Conservation (phyloP, 352 stramenopile genomes). For the Phytophthora litchii region DNA sequence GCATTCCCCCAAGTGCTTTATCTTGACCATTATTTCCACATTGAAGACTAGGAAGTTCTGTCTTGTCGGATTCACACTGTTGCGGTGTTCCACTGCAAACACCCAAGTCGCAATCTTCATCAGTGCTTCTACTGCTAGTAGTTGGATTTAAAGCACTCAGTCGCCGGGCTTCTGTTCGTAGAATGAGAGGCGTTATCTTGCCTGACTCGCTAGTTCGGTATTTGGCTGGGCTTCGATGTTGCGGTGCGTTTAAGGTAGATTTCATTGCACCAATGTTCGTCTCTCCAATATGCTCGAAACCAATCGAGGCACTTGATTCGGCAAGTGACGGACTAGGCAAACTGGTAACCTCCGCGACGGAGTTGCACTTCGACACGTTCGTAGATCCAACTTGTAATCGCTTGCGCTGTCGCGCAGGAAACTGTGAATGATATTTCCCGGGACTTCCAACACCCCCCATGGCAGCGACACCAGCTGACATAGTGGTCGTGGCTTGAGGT, state of each 20-base stretch:
- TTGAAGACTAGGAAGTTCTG: slow-evolving; percentile 7
- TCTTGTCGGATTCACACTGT: not conserved
- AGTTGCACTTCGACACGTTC: slow-evolving; percentile 53
- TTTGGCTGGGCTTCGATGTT: slow-evolving; percentile 7
- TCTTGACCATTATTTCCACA: slow-evolving; percentile 24
- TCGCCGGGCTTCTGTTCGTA: slow-evolving; percentile 28
- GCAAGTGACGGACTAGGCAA: slow-evolving; percentile 12
- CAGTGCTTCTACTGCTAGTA: slow-evolving; percentile 21
- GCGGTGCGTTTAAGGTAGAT: slow-evolving; percentile 27
- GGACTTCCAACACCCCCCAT: slow-evolving; percentile 19
- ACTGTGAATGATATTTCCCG: slow-evolving; percentile 46
- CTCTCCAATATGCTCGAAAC: slow-evolving; percentile 36
- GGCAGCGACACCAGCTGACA: slow-evolving; percentile 21
- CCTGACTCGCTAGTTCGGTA: slow-evolving; percentile 5
- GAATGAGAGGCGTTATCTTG: slow-evolving; percentile 14
- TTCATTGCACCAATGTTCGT: slow-evolving; percentile 60
- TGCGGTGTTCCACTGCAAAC: not conserved
- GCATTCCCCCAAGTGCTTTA: not conserved
- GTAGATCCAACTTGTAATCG: slow-evolving; percentile 78
- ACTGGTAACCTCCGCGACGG: slow-evolving; percentile 15
- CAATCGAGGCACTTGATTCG: slow-evolving; percentile 23
- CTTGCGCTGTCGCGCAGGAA: slow-evolving; percentile 62
- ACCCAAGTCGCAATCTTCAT: slow-evolving; percentile 4
- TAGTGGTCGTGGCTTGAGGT: slow-evolving; percentile 13
- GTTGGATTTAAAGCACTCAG: slow-evolving; percentile 15